Conservation (phyloP, 2,329 filamentous ascomycete genomes). For the Alternaria ventricosa region DNA sequence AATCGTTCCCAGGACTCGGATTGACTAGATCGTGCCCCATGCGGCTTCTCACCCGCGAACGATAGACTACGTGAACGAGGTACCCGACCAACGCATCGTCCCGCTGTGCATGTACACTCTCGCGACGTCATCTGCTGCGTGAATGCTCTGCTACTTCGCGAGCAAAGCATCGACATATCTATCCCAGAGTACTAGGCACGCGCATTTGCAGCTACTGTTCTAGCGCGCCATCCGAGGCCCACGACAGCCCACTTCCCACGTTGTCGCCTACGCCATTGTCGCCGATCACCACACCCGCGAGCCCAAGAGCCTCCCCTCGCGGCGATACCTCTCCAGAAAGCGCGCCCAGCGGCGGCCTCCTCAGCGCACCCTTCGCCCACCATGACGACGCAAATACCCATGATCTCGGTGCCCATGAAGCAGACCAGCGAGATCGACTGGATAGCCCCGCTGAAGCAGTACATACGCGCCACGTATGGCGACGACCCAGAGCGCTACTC, state of each 20-base stretch:
- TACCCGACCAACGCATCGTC: conserved; percentile 13
- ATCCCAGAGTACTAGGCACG: not conserved
- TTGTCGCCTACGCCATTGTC: conserved; percentile 10
- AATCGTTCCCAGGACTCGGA: conserved; percentile 6
- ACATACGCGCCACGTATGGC: conserved; percentile 92
- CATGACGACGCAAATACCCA: conserved; percentile 69
- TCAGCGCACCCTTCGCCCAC: conserved; percentile 11
- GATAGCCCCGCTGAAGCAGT: conserved; percentile 87
- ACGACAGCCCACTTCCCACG: conserved; percentile 8
- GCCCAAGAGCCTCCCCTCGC: conserved; percentile 1
- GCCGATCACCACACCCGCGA: conserved; percentile 5
- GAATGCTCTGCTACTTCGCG: not conserved
- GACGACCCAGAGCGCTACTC: conserved; percentile 96
- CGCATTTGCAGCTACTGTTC: not conserved
- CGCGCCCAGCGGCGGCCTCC: conserved; percentile 19
- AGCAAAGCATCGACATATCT: not conserved
- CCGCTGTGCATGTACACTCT: conserved; percentile 7
- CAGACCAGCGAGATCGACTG: conserved; percentile 98
- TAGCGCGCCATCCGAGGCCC: conserved; percentile 2
- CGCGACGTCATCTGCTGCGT: conserved; percentile 5
- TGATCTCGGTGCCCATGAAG: conserved; percentile 93
- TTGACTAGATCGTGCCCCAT: conserved; percentile 10
- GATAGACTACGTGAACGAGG: conserved; percentile 8
- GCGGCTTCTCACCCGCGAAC: conserved; percentile 7
- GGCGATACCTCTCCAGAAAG: conserved; percentile 24